Evolutionary conservation across 2,329 filamentous ascomycete genomes (phyloP).

Genomic region (Fusarium zealandicum): DNA sequence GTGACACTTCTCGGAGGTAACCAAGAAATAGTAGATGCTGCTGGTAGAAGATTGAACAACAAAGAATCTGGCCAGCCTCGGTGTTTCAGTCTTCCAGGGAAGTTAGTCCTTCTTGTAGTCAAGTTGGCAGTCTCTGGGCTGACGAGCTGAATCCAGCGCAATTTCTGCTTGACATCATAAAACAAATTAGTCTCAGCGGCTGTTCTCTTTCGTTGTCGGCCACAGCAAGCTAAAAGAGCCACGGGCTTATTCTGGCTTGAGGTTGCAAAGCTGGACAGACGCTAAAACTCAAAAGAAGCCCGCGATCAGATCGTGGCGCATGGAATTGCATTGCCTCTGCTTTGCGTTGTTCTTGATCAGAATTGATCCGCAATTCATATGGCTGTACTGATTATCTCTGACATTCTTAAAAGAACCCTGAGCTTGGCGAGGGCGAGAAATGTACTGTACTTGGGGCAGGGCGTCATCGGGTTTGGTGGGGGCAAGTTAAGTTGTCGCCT

Average conservation of each 20-base stretch:
- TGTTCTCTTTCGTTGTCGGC: not conserved
- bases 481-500: no score
- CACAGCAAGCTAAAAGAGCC: not conserved
- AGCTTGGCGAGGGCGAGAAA: no score
- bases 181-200: not conserved
- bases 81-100: not conserved
- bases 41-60: no score
- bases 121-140: not conserved
- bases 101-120: not conserved
- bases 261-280: not conserved
- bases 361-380: not conserved
- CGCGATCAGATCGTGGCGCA: not conserved
- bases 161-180: not conserved
- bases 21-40: not conserved
- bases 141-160: slow-evolving; percentile 12
- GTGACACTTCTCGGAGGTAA: not conserved
- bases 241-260: slow-evolving; percentile 1
- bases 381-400: no score
- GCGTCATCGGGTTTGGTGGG: no score
- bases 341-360: not conserved
- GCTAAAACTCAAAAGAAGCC: not conserved
- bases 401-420: no score
- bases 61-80: no score
- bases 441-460: no score
- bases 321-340: not conserved